These are phyloP conservation scores for Vanderwaltozyma tropicalis DNA, from an alignment of 805 yeast species.

Conservation along the genomic window DNA sequence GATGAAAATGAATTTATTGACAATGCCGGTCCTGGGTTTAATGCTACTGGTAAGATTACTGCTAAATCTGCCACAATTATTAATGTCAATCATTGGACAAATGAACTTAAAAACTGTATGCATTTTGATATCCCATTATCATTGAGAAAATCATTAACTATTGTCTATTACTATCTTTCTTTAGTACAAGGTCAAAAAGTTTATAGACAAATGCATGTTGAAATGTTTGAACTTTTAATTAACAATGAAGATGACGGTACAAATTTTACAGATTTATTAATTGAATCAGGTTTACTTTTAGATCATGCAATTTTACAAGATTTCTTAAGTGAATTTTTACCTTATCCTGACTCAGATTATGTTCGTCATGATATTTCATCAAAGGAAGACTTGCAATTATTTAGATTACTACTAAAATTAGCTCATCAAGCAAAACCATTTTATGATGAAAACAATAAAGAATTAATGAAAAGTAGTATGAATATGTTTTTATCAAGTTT, in stretches of 20 bases:
- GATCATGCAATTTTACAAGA: constrained; percentile 30
- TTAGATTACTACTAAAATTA: constrained; percentile 39
- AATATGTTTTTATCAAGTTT: constrained; percentile 41
- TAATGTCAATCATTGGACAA: constrained; percentile 75
- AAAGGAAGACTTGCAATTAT: constrained; percentile 37
- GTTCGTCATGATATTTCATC: constrained; percentile 29
- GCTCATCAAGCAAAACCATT: constrained; percentile 46
- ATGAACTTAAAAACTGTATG: constrained; percentile 69
- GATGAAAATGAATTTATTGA: too few species aligned
- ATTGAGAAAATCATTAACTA: constrained; percentile 49
- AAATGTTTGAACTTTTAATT: constrained; percentile 49
- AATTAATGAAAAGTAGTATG: constrained; percentile 38
- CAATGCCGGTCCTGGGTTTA: constrained; percentile 22
- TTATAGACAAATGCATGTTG: constrained; percentile 49
- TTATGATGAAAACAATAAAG: constrained; percentile 34
- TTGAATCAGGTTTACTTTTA: constrained; percentile 23
- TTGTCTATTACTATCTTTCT: constrained; percentile 61
- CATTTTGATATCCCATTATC: constrained; percentile 65
- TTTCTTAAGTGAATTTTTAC: constrained; percentile 30
- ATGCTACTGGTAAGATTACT: constrained; percentile 46
- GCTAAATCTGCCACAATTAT: constrained; percentile 65
- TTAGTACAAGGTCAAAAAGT: constrained; percentile 63
- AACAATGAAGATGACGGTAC: constrained; percentile 28
- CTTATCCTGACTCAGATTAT: constrained; percentile 39
- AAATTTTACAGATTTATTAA: constrained; percentile 25